Evolutionary conservation across 257 asterid species (phyloP), one percentile per base, ranked within the genome.

Genomic region (Solanum ossicruentum): DNA sequence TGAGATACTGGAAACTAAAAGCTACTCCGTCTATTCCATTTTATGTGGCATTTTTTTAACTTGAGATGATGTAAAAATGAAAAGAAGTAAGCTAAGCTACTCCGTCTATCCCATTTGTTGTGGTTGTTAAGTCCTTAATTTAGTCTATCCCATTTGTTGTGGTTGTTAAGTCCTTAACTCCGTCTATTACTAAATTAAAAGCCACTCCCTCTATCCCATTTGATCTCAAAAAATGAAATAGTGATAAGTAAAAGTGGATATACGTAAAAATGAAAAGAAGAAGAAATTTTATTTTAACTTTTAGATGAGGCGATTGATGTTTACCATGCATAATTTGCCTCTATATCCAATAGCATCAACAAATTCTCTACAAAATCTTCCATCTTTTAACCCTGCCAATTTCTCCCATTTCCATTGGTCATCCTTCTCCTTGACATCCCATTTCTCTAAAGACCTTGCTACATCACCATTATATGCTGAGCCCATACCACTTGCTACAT

Each of bases 351-450:
- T 55, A 6, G 93, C 97, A 82, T 93, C 97, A 47, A 87, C 87
- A 8, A 95, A 94, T 86, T 95, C 98, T 81, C 97, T 89, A 78
- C 97, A 89, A 66, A 92, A 92, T 87, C 92, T 90, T 9, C 94
- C 97, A 26, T 93, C 95, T 87, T 88, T 93, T 7, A 86, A 65
- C 0, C 84, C 75, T 9, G 89, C 88, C 85, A 84, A 67, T 61
- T 84, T 87, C 20, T 89, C 93, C 97, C 98, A 95, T 1, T 47
- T 82, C 97, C 96, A 92, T 3, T 87, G 89, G 0, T 3, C 71
- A 49, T 86, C 89, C 51, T 75, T 80, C 73, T 85, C 83, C 3
- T 71, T 87, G 88, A 87, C 69, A 78, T 92, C 92, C 98, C 98
- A 94, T 88, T 84, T 91, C 91, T 94, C 98, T 1, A 93, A 81